Conservation (phyloP, 169 alveolate genomes). For the Theileria sp. region DNA sequence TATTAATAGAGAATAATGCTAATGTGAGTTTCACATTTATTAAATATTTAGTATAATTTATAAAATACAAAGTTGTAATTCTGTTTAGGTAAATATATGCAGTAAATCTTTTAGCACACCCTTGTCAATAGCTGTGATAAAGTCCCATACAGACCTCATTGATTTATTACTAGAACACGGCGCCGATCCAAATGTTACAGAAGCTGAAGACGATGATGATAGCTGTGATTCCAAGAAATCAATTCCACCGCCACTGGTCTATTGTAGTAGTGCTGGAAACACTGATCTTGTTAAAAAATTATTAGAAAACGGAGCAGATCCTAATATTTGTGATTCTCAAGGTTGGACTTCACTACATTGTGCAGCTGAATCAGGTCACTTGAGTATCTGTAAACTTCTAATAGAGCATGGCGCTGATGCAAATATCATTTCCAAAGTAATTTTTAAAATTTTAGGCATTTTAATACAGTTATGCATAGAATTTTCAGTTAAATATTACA, state of each 20-base stretch:
- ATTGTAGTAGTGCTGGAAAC: constrained; percentile 50
- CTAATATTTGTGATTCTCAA: constrained; percentile 27
- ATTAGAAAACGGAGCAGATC: constrained; percentile 40
- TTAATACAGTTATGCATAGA: not conserved
- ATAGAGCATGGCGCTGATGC: constrained; percentile 57
- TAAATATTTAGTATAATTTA: not conserved
- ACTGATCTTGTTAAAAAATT: constrained; percentile 27
- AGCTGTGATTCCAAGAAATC: not conserved
- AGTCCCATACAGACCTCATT: constrained; percentile 44
- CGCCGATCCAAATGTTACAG: constrained; percentile 53
- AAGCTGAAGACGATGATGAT: not conserved
- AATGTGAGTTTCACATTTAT: constrained; percentile 13
- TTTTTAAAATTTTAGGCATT: not conserved
- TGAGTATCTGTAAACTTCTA: constrained; percentile 58
- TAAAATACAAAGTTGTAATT: not conserved
- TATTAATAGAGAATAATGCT: constrained; percentile 42
- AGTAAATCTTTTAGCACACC: constrained; percentile 56
- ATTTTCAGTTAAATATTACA: not conserved
- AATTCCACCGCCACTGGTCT: constrained; percentile 66
- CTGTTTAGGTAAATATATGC: constrained; percentile 26
- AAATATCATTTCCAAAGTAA: constrained; percentile 29
- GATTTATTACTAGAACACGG: constrained; percentile 53
- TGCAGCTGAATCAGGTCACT: constrained; percentile 70
- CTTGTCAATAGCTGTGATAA: constrained; percentile 44
- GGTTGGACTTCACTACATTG: constrained; percentile 78